phyloP scores from a whole-genome alignment of 2,329 filamentous ascomycete genomes.

The Dactylellina haptotyla region DNA sequence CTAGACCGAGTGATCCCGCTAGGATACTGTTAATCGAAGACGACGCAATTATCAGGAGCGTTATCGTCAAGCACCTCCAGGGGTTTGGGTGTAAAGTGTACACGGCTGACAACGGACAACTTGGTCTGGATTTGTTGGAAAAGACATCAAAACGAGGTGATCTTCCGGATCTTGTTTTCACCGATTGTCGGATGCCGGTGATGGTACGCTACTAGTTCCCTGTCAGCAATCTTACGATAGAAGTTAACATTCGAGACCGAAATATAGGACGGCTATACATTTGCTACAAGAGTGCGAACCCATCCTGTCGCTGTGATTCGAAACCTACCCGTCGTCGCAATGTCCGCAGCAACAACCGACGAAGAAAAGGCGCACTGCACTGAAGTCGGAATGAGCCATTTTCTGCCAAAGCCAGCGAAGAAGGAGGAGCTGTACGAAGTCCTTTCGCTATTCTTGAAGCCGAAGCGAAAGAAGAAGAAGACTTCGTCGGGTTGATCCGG shows the following conservation, averaged over 20 bases:
- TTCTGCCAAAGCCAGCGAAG: constrained; percentile 44
- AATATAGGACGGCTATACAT: constrained; percentile 46
- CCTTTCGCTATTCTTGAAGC: constrained; percentile 13
- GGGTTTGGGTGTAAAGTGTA: constrained; percentile 24
- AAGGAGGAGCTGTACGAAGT: constrained; percentile 49
- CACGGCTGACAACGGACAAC: constrained; percentile 32
- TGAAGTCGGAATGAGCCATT: constrained; percentile 38
- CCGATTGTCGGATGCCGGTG: constrained; percentile 47
- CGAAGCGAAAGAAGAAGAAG: constrained; percentile 17
- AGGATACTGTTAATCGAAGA: constrained; percentile 43
- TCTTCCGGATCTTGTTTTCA: constrained; percentile 42
- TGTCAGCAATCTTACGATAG: not conserved
- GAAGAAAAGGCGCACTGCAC: constrained; percentile 33
- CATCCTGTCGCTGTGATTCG: constrained; percentile 28
- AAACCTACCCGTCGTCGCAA: constrained; percentile 32
- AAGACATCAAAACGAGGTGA: constrained; percentile 5
- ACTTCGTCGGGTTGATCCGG: constrained; percentile 1
- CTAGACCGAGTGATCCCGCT: constrained; percentile 7
- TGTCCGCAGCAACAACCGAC: constrained; percentile 48
- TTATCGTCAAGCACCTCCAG: constrained; percentile 24
- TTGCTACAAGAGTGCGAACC: constrained; percentile 35
- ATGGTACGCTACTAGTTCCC: constrained; percentile 21
- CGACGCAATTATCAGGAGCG: constrained; percentile 30
- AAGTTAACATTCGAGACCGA: not conserved
- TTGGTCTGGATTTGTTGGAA: constrained; percentile 30